Base-by-base conservation (phyloP, 2,329 filamentous ascomycete species). In the Pseudocercospora crystallina region DNA sequence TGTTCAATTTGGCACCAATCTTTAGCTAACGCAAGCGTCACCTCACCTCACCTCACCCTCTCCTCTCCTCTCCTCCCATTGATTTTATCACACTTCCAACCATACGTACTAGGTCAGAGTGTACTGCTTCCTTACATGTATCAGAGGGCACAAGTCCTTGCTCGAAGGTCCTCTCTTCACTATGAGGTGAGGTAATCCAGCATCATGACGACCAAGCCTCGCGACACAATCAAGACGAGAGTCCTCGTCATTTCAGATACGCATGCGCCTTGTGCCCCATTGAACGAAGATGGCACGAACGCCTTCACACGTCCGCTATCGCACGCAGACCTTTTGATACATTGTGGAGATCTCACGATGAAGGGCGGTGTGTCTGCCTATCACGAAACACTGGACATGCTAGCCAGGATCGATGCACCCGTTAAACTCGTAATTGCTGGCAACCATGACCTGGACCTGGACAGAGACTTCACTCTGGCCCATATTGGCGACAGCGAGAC, bases 261-360 rank as follows among this genome's bases (percentile, higher is more conserved):
- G 2, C 54, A 57, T 33, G 32, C 42, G 20, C 43, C 39, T 53
- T 2, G 42, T 26, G 30, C 30, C 17, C 26, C 17, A 29, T 12
- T 2, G 29, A 8, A 42, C 17, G 20, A 43, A 29, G 32, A 42
- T 40, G 26, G 30, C 17, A 43, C 32, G 13, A 8, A 12, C 31
- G 12, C 49, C 41, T 56, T 50, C 43, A 40, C 46, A 33, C n/a
- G 26, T 12, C 47, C 50, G 5, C 20, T 59, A 5, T 53, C 56
- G 10, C 49, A 56, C 26, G 56, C 50, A 8, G 70, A 74, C 45
- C 66, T 74, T 5, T 54, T 71, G 1, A 62, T 75, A 2, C 69
- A 75, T 47, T 72, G 68, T 42, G 72, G 71, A 3, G 70, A 74
- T 49, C 51, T 74, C 2, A 73, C 71, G 0, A 58, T 65, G 33